A percentile compares a stretch with the other conserved stretches of the same genome.
Conservation (phyloP, 768 basidiomycete species). For the Lactarius vividus region DNA sequence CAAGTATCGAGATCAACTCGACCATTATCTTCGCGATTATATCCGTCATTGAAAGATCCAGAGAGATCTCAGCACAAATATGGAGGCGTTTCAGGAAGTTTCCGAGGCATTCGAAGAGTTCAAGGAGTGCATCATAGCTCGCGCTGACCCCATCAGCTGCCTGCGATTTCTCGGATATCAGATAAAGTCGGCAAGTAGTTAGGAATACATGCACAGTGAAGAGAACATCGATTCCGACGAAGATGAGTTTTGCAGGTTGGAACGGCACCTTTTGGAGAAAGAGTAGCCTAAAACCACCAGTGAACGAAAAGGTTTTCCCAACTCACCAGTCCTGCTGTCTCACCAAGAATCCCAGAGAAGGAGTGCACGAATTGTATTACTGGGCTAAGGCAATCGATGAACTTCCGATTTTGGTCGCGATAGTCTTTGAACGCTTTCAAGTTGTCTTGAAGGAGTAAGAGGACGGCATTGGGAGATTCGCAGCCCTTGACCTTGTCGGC, state of each 20-base stretch:
- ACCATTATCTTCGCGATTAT: constrained; percentile 13
- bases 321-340: neutral
- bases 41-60: neutral
- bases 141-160: constrained; percentile 4
- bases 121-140: constrained; percentile 15
- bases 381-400: neutral
- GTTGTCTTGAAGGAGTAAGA: neutral
- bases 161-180: neutral
- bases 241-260: neutral
- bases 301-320: neutral
- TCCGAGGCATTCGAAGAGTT: constrained; percentile 3
- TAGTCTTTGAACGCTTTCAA: neutral
- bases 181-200: neutral
- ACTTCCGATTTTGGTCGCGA: constrained; percentile 4
- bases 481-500: neutral
- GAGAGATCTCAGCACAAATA: neutral
- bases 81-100: constrained; percentile 12
- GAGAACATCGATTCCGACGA: constrained; percentile 2
- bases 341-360: neutral
- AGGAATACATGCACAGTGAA: neutral
- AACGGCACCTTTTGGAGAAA: neutral
- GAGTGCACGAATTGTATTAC: neutral
- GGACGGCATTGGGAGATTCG: neutral
- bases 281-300: neutral
- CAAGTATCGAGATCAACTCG: constrained; percentile 11